Evolutionary conservation across 2,329 filamentous ascomycete genomes (phyloP).

Genomic region (Pseudocercospora pini-densiflorae): DNA sequence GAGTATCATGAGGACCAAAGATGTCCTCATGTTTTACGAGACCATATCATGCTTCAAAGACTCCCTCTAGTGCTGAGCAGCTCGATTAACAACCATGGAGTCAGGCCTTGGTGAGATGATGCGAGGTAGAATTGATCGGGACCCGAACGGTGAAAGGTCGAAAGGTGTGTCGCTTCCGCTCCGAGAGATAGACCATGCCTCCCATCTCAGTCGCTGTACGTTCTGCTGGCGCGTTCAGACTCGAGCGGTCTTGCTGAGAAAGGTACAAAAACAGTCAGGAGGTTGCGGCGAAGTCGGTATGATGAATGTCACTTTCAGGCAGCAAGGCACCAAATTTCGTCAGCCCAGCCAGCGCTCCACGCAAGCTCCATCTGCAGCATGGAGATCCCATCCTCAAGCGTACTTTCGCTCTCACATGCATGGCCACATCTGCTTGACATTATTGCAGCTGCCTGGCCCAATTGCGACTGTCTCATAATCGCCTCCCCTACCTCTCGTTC

Average conservation of each 20-base stretch:
- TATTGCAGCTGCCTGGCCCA: slow-evolving; percentile 24
- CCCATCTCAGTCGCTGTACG: too few species aligned
- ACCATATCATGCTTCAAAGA: neutral
- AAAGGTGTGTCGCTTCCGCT: too few species aligned
- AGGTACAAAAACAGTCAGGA: too few species aligned
- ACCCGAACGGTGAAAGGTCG: neutral
- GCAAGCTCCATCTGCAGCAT: slow-evolving; percentile 5
- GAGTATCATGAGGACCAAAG: too few species aligned
- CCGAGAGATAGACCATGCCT: neutral
- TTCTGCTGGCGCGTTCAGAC: too few species aligned
- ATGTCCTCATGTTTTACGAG: neutral
- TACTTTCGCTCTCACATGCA: slow-evolving; percentile 1
- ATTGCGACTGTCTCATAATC: slow-evolving; percentile 14
- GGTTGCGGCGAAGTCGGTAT: too few species aligned
- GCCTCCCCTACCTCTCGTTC: slow-evolving; percentile 8
- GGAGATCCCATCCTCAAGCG: neutral
- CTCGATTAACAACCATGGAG: neutral
- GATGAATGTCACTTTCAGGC: neutral
- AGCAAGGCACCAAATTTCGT: neutral
- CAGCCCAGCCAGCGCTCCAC: neutral
- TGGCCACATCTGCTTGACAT: neutral
- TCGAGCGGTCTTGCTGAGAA: too few species aligned
- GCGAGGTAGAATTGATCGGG: neutral
- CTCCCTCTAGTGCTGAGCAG: neutral
- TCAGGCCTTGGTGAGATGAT: neutral